A percentile compares a stretch with the other conserved stretches of the same genome.
Evolutionary conservation across 352 stramenopile genomes (phyloP).

Genomic region (Globisporangium cederbergense): DNA sequence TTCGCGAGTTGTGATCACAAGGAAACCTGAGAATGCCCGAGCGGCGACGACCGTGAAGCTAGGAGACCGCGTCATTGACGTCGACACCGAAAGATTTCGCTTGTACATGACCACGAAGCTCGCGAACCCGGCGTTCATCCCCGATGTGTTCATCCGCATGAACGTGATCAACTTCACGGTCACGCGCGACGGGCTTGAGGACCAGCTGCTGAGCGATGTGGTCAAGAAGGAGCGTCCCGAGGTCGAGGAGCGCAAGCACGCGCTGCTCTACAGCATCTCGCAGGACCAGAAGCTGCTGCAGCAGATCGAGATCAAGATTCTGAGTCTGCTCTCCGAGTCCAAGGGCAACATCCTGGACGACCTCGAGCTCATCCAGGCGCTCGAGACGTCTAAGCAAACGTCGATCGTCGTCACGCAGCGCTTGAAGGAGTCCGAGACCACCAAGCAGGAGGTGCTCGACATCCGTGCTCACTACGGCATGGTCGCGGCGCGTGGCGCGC

Average conservation of each 20-base stretch:
- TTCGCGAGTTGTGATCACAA: conserved; percentile 13
- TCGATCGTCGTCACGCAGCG: conserved; percentile 50
- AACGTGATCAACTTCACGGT: conserved; percentile 94
- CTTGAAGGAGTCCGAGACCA: conserved; percentile 54
- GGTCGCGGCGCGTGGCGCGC: conserved; percentile 49
- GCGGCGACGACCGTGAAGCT: conserved; percentile 47
- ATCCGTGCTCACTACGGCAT: conserved; percentile 59
- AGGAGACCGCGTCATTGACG: conserved; percentile 62
- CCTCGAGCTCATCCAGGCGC: conserved; percentile 66
- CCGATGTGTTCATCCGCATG: conserved; percentile 91
- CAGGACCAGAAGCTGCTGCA: conserved; percentile 88
- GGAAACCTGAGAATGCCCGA: not conserved
- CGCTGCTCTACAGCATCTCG: conserved; percentile 84
- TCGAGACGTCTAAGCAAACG: conserved; percentile 68
- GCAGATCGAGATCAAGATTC: conserved; percentile 90
- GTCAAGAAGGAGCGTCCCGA: conserved; percentile 84
- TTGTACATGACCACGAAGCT: conserved; percentile 92
- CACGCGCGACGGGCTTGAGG: conserved; percentile 85
- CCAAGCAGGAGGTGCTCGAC: conserved; percentile 55
- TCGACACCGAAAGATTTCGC: conserved; percentile 74
- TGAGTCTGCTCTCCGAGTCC: conserved; percentile 80
- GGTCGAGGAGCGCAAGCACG: conserved; percentile 83
- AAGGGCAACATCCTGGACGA: conserved; percentile 92
- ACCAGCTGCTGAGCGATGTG: conserved; percentile 88
- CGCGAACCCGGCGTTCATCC: conserved; percentile 88